These are phyloP conservation scores for Pestalotiopsis fici DNA, from an alignment of 2,329 filamentous ascomycete species.

Conservation along the genomic window DNA sequence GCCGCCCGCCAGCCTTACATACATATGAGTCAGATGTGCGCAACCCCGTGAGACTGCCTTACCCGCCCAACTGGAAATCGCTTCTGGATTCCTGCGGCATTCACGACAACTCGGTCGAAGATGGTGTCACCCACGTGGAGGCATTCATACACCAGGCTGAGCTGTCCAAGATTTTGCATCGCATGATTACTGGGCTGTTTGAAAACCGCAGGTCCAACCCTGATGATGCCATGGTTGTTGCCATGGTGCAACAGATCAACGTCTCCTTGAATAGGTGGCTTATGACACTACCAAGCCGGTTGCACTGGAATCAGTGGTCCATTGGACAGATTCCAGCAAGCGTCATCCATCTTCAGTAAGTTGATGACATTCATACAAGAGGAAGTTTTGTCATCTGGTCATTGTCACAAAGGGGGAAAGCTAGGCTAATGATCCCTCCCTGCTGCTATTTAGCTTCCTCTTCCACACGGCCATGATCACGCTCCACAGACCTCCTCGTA, in stretches of 20 bases:
- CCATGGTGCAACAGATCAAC: slow-evolving; percentile 45
- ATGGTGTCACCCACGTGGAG: slow-evolving; percentile 43
- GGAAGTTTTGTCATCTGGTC: background rate
- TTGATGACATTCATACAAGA: no score
- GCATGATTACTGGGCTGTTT: slow-evolving; percentile 51
- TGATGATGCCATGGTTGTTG: slow-evolving; percentile 40
- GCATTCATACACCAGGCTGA: slow-evolving; percentile 48
- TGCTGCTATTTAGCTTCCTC: slow-evolving; percentile 36
- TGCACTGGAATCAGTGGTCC: slow-evolving; percentile 54
- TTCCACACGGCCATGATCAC: slow-evolving; percentile 55
- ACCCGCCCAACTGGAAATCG: slow-evolving; percentile 48
- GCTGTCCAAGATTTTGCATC: slow-evolving; percentile 48
- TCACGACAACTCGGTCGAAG: slow-evolving; percentile 46
- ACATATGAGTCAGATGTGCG: slow-evolving; percentile 50
- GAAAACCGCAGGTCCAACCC: slow-evolving; percentile 45
- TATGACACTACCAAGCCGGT: slow-evolving; percentile 41
- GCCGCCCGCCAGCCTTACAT: slow-evolving; percentile 49
- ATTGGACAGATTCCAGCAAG: slow-evolving; percentile 44
- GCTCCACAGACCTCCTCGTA: slow-evolving; percentile 47
- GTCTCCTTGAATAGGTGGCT: slow-evolving; percentile 48
- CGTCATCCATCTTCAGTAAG: slow-evolving; percentile 46
- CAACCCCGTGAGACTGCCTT: slow-evolving; percentile 48
- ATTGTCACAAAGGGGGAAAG: background rate
- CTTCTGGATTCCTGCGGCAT: slow-evolving; percentile 47
- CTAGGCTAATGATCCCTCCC: background rate